Evolutionary conservation across 2,329 filamentous ascomycete species (phyloP), one percentile per base, ranked within the genome.

Genomic region (Fusarium sp.): DNA sequence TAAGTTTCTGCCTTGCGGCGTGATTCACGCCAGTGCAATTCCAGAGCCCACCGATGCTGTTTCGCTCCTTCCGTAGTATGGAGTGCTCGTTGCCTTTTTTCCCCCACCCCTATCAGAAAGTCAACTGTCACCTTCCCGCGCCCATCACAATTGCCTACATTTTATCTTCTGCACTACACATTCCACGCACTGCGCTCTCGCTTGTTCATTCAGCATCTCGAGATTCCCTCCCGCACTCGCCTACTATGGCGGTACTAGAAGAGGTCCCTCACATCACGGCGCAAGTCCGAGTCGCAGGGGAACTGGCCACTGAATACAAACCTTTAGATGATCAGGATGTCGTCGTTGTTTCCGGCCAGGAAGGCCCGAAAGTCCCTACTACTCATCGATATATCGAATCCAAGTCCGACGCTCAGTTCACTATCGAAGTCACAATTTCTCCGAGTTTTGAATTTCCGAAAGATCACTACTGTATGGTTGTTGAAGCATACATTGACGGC

Each of bases 331-430:
- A 38, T 4, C 20, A 39, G 4, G 20, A 12, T 2, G 3, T 17
- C 10, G 14, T 24, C 1, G 10, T 17, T 6, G 17, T 6, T 1
- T 3, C 30, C 2, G 14, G 12, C 23, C 11, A 10, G 3, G 2
- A 26, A 8, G 14, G 43, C 7, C 8, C 12, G 9, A n/a, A 20
- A 10, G 14, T 23, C 4, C 52, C 46, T 1, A 47, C n/a, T 4
- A 56, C 38, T 9, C 45, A 24, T 11, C 71, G 62, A 23, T 75
- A 71, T 10, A 73, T 76, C 6, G 72, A 76, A 26, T 73, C 72
- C 5, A 58, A 55, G 15, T 66, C 65, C 2, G 67, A 56, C 3
- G 62, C 64, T 3, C 28, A 56, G 1, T 75, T 71, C 24, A 9
- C 42, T 4, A n/a, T 76, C 12, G 60, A 70, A 26, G 3, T 47